Conservation (phyloP, 768 basidiomycete genomes). For the Phlebiopsis flavidoalba region DNA sequence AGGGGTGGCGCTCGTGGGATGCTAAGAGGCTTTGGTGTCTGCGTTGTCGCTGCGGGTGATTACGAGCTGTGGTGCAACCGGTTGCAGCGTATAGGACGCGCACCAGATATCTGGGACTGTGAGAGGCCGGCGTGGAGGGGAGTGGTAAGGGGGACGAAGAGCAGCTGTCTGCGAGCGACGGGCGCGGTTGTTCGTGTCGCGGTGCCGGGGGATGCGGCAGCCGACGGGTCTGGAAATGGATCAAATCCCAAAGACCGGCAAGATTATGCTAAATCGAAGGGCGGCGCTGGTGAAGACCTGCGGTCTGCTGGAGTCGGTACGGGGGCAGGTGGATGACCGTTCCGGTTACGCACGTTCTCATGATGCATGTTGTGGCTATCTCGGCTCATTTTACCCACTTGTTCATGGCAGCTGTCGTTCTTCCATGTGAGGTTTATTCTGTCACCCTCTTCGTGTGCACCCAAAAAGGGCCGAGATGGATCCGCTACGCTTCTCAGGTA, state of each 20-base stretch:
- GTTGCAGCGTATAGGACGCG: constrained; percentile 12
- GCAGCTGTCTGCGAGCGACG: constrained; percentile 68
- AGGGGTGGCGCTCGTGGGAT: constrained; percentile 26
- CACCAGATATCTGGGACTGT: constrained; percentile 17
- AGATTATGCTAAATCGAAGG: constrained; percentile 38
- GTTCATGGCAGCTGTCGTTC: constrained; percentile 33
- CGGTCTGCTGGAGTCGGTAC: constrained; percentile 6
- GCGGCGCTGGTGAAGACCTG: constrained; percentile 26
- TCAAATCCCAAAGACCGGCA: constrained; percentile 37
- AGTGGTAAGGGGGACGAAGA: constrained; percentile 60
- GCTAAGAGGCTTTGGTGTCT: constrained; percentile 24
- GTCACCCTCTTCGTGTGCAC: constrained; percentile 22
- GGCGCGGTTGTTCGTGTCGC: constrained; percentile 30
- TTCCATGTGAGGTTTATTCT: constrained; percentile 40
- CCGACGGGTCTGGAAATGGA: constrained; percentile 33
- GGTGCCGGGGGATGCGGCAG: constrained; percentile 25
- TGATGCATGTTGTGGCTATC: constrained; percentile 54
- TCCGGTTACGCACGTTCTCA: constrained; percentile 51
- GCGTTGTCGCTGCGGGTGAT: neutral
- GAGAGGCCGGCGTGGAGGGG: constrained; percentile 29
- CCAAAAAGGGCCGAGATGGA: constrained; percentile 6
- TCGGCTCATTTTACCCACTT: constrained; percentile 34
- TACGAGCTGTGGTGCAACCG: constrained; percentile 12
- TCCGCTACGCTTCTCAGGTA: constrained; percentile 20
- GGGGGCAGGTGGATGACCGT: constrained; percentile 32